Base-by-base conservation (phyloP, 2,329 filamentous ascomycete genomes). In the Polychaeton citri region DNA sequence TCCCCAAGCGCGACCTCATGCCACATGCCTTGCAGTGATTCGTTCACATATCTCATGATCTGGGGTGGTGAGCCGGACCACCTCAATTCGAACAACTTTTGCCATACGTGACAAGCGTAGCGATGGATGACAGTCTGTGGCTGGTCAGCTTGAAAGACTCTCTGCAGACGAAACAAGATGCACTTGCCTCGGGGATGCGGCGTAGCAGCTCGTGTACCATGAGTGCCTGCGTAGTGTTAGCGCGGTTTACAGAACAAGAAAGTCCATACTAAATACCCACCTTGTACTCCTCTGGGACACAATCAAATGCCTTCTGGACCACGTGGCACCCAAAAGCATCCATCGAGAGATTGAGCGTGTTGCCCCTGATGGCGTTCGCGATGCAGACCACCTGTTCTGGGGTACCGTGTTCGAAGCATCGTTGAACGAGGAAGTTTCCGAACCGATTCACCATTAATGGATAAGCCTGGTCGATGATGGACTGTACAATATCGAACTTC, bases 31-130 rank as follows among this genome's bases (percentile, higher is more conserved):
- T 76, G 74, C 37, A 98, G 72, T 41, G 90, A 82, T 49, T 96
- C 86, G 53, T 98, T 98, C 62, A 98, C 92, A 52, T 84, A 94
- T 52, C 82, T 83, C 90, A 98, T 98, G 62, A 98, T 94, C 60
- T 95, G 87, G 17, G 90, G 90, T 30, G 90, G 90, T 26, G 86
- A 83, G 51, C 87, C 81, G 44, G 79, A 85, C 90, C 90, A 98
- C 53, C 90, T 81, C 48, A 98, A 74, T 61, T 98, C 90, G 58
- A 98, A 98, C 19, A 98, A 74, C 68, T 98, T 98, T 66, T 98
- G 90, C 90, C 90, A 98, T 43, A 98, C 90, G 59, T 98, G 90
- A 54, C 90, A 98, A 40, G 90, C 90, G 62, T 98, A 98, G 47
- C 92, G 82, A 62, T 98, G 92, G 54, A 98, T 90, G 45, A 98